Conservation (phyloP, 331 rosid species). For the Malus hybrid region DNA sequence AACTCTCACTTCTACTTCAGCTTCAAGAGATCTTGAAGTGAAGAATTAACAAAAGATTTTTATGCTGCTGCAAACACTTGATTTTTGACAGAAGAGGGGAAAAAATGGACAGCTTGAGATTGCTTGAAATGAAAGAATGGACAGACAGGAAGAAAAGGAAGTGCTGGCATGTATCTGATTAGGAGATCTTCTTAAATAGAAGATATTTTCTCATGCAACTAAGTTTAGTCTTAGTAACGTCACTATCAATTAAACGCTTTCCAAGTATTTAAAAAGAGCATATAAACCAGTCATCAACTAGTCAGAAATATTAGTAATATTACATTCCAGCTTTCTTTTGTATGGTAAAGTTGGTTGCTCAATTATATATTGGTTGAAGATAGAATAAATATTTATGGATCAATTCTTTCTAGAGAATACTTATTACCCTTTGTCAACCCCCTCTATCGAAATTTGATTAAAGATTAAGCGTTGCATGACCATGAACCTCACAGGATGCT, state of each 20-base stretch:
- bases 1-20: background rate
- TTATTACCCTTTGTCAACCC: conserved; percentile 47
- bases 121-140: conserved; percentile 22
- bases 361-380: conserved; percentile 59
- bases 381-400: conserved; percentile 39
- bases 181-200: conserved; percentile 62
- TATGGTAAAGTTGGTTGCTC: conserved; percentile 42
- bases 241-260: no score
- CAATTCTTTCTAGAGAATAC: conserved; percentile 40
- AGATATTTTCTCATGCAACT: no score
- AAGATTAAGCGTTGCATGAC: conserved; percentile 31
- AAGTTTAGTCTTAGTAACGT: no score
- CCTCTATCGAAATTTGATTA: conserved; percentile 20
- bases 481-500: conserved; percentile 49
- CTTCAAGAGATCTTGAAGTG: conserved; percentile 12
- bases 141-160: conserved; percentile 41
- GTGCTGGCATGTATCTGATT: conserved; percentile 48
- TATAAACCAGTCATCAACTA: conserved; percentile 1
- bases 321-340: conserved; percentile 15
- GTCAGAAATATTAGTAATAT: conserved; percentile 21
- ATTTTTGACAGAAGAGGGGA: conserved; percentile 4
- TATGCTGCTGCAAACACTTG: background rate
- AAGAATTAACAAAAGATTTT: background rate
- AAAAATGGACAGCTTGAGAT: conserved; percentile 20
- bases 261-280: background rate